Percentiles rank a stretch among this genome's conserved stretches.
Evolutionary conservation across 768 basidiomycete species (phyloP).

Genomic region (Boletellus sp.): DNA sequence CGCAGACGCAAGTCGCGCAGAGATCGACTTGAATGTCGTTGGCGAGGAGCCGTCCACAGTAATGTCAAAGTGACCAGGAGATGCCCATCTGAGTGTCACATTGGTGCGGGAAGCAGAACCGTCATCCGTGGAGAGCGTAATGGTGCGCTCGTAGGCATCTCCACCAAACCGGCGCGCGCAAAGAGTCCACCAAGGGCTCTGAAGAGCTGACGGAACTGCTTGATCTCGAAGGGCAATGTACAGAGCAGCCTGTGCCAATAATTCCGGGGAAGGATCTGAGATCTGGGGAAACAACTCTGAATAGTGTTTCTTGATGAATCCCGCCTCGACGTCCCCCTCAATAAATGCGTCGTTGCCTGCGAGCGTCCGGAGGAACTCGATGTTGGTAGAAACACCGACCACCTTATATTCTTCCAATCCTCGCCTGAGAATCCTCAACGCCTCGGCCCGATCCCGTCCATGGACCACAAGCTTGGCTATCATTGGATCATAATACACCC

Average conservation of each 20-base stretch:
- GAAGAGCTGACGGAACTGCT: conserved; percentile 23
- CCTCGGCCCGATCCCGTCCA: conserved; percentile 79
- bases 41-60: conserved; percentile 36
- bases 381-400: conserved; percentile 87
- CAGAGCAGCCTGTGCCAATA: conserved; percentile 78
- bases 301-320: conserved; percentile 90
- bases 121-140: conserved; percentile 61
- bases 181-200: conserved; percentile 68
- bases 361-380: conserved; percentile 79
- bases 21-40: conserved; percentile 45
- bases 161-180: conserved; percentile 77
- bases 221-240: conserved; percentile 69
- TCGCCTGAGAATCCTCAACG: conserved; percentile 71
- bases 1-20: conserved; percentile 53
- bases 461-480: conserved; percentile 91
- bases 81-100: conserved; percentile 41
- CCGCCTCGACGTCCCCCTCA: conserved; percentile 80
- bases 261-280: conserved; percentile 51
- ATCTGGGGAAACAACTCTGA: conserved; percentile 74
- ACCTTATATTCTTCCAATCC: conserved; percentile 88
- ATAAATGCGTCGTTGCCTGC: conserved; percentile 78
- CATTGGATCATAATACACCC: conserved; percentile 90
- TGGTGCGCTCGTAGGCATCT: conserved; percentile 56
- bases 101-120: conserved; percentile 33
- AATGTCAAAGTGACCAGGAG: conserved; percentile 50